phyloP scores from a whole-genome alignment of 139 green algal species.

The Coelastrella sp. region DNA sequence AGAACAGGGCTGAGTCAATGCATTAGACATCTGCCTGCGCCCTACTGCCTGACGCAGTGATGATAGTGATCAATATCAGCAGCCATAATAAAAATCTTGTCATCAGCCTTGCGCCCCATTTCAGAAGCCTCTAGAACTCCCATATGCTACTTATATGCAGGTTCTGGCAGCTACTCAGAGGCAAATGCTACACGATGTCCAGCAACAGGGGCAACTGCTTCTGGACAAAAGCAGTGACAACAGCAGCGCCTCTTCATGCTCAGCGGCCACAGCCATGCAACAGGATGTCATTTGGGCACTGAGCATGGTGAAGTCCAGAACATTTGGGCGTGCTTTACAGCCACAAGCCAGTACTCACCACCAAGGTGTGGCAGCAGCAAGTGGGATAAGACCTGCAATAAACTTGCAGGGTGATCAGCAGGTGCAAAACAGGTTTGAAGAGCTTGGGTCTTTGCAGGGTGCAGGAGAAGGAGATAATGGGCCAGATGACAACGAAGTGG shows the following conservation, averaged over 20 bases:
- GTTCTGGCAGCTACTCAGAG: background rate
- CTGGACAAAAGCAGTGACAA: constrained; percentile 3
- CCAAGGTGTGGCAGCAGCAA: background rate
- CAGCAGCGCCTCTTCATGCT: constrained; percentile 8
- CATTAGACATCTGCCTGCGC: too few relatives aligned
- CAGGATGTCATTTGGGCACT: constrained; percentile 15
- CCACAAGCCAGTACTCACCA: background rate
- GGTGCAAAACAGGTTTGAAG: background rate
- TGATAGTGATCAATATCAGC: too few relatives aligned
- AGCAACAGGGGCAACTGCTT: constrained; percentile 17
- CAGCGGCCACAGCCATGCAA: background rate
- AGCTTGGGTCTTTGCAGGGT: background rate
- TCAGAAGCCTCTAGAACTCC: too few relatives aligned
- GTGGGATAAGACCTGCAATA: background rate
- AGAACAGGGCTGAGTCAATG: too few relatives aligned
- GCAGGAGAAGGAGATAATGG: background rate
- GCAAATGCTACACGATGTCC: constrained; percentile 12
- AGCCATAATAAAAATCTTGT: too few relatives aligned
- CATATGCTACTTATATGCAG: background rate
- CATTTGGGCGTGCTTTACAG: background rate
- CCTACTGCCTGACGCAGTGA: too few relatives aligned
- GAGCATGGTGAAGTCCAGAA: constrained; percentile 40
- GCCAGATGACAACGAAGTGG: background rate
- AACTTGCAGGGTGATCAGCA: constrained; percentile 8
- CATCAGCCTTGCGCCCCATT: too few relatives aligned